Evolutionary conservation across 495 filamentous ascomycete genomes (phyloP).

Genomic region (Margaritispora aquatica): DNA sequence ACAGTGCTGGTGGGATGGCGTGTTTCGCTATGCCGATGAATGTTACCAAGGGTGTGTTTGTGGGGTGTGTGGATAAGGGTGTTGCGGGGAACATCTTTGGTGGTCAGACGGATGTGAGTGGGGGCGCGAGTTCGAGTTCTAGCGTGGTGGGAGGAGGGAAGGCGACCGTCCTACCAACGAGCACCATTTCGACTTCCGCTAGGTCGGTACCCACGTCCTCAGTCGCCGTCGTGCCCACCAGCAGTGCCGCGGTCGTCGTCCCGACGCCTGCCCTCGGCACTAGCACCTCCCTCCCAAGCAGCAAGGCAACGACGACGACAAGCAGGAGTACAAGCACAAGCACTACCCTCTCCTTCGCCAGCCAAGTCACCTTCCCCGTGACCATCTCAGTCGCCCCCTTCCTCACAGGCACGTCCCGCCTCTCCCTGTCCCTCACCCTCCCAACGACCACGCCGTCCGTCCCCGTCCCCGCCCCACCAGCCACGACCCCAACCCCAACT

Average conservation of each 20-base stretch:
- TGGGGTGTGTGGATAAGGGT: slow-evolving; percentile 18
- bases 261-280: too few relatives aligned
- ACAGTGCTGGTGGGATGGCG: slow-evolving; percentile 1
- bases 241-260: background rate
- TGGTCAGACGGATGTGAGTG: too few relatives aligned
- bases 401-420: background rate
- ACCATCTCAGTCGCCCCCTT: background rate
- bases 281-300: too few relatives aligned
- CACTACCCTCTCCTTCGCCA: background rate
- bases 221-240: background rate
- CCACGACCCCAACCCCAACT: too few relatives aligned
- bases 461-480: too few relatives aligned
- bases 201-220: background rate
- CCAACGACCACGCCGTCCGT: too few relatives aligned
- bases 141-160: background rate
- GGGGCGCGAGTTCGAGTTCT: background rate
- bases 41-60: slow-evolving; percentile 12
- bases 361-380: background rate
- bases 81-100: slow-evolving; percentile 10
- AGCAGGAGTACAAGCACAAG: background rate
- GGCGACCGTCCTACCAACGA: background rate
- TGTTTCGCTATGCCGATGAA: slow-evolving; percentile 25
- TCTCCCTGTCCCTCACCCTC: background rate
- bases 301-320: background rate
- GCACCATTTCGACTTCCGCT: background rate